Evolutionary conservation across 2,329 filamentous ascomycete genomes (phyloP), one percentile per base, ranked within the genome.

Genomic region (Claviceps monticola): DNA sequence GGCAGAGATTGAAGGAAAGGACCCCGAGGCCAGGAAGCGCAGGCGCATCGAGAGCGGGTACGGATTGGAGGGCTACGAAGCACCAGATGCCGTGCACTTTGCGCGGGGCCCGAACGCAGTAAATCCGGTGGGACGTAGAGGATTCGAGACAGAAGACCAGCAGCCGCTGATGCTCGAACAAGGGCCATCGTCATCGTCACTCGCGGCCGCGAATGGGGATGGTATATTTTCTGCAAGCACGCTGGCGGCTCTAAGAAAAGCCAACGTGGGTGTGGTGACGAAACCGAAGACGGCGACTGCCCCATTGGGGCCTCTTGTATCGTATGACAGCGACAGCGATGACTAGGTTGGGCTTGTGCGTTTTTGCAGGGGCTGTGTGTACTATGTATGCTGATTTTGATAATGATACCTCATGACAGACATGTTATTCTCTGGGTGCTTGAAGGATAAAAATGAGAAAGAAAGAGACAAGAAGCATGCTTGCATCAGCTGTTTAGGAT

Each of bases 1-100:
- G 0, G 88, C 89, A 0, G 89, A 98, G 71, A 83, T 98, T 47
- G 93, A 98, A 66, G 93, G 93, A 16, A 80, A 87, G 49, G 88
- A 95, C 58, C 86, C 87, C 0, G 88, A 90, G 60, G 86, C 89
- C 42, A 78, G 83, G 63, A 97, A 96, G 72, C 76, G 90, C 61
- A 81, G 91, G 67, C 94, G 88, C 69, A 82, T 95, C 26, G 88
- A 96, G 66, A 89, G 88, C 48, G 83, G 79, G 21, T 97, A 95
- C 63, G 91, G 90, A 0, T 68, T 98, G 46, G 79, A 91, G 51
- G 91, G 90, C 1, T 97, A 96, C 65, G 88, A 97, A 62, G 90
- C 90, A 1, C 90, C 91, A 0, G 93, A 98, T 64, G 85, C 93
- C 56, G 82, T 98, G 26, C 95, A 94, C 78, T 95, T 90, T 68